Evolutionary conservation across 257 asterid genomes (phyloP).

Genomic region (Solanum bulbocastanum): DNA sequence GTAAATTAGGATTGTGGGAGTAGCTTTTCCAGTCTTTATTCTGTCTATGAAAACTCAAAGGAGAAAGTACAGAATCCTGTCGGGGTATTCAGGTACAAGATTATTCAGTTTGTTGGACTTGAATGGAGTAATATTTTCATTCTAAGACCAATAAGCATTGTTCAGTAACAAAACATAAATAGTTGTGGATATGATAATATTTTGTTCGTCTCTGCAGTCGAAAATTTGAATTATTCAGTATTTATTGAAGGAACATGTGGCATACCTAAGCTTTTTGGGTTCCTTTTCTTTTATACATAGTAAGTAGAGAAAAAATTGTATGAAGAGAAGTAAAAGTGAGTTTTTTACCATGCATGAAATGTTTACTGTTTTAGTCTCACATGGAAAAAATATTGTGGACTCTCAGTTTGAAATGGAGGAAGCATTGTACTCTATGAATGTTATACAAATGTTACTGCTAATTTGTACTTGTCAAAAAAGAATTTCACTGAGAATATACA

Average conservation of each 20-base stretch:
- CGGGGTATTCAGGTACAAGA: not conserved
- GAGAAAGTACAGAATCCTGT: not conserved
- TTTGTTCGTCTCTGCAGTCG: not conserved
- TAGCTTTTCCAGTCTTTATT: not conserved
- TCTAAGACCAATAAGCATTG: not conserved
- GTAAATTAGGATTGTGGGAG: not conserved
- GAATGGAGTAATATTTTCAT: not conserved
- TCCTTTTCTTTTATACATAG: not conserved
- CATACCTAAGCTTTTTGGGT: not conserved
- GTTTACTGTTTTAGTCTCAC: not conserved
- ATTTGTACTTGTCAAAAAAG: not conserved
- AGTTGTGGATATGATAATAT: not conserved
- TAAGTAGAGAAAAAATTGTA: not conserved
- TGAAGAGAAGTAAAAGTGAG: not conserved
- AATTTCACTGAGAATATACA: not conserved
- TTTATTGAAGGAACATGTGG: not conserved
- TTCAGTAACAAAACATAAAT: not conserved
- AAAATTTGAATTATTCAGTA: not conserved
- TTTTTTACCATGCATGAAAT: not conserved
- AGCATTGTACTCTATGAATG: not conserved
- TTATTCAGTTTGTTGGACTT: not conserved
- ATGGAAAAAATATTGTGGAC: not conserved
- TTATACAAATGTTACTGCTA: not conserved
- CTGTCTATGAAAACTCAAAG: not conserved
- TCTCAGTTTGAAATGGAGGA: not conserved